These are phyloP conservation scores for Nidula microcarpa DNA, from an alignment of 768 basidiomycete species.

Conservation along the genomic window DNA sequence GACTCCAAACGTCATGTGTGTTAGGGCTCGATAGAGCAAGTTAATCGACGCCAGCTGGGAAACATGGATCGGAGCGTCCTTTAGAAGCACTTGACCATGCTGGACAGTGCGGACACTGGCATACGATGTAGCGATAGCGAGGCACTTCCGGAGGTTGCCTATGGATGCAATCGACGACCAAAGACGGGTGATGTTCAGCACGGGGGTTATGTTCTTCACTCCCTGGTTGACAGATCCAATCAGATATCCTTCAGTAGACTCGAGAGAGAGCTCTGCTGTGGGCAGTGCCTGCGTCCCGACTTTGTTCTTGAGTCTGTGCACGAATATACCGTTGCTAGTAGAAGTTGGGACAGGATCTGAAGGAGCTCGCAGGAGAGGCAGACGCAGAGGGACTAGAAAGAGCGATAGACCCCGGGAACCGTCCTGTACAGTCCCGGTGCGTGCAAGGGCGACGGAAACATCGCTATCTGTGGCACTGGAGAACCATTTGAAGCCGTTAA, in stretches of 20 bases:
- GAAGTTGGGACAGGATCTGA: constrained; percentile 37
- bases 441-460: constrained; percentile 68
- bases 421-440: constrained; percentile 51
- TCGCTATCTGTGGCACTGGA: constrained; percentile 80
- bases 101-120: constrained; percentile 56
- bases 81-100: constrained; percentile 45
- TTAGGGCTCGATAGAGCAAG: constrained; percentile 62
- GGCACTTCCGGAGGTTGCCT: constrained; percentile 56
- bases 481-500: constrained; percentile 83
- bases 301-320: constrained; percentile 78
- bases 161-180: constrained; percentile 58
- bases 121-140: constrained; percentile 65
- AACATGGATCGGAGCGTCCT: constrained; percentile 60
- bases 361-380: constrained; percentile 45
- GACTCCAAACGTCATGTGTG: constrained; percentile 60
- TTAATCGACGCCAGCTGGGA: constrained; percentile 58
- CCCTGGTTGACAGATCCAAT: constrained; percentile 58
- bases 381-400: constrained; percentile 66
- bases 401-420: constrained; percentile 71
- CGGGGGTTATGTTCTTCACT: constrained; percentile 62
- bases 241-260: constrained; percentile 57
- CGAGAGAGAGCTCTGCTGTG: constrained; percentile 70
- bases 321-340: constrained; percentile 59
- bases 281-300: constrained; percentile 72
- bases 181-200: constrained; percentile 75